Conservation (phyloP, 2,329 filamentous ascomycete species). For the Xylaria polymorpha region DNA sequence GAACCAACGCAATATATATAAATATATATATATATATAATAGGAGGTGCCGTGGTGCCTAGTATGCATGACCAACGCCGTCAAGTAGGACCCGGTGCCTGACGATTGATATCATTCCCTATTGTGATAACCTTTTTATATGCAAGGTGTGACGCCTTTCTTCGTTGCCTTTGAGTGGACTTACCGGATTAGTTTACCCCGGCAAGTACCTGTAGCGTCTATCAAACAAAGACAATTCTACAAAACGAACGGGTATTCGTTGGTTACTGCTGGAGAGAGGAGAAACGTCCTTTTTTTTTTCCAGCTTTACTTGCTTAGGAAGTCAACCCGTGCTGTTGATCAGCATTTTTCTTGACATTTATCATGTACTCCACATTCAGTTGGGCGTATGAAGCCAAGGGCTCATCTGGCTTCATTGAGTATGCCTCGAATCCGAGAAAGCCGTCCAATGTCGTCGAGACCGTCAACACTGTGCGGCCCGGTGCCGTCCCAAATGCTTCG, state of each 20-base stretch:
- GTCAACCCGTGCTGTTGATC: not conserved
- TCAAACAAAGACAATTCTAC: slow-evolving; percentile 16
- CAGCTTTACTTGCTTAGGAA: not conserved
- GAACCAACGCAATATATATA: too few relatives aligned
- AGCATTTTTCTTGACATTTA: not conserved
- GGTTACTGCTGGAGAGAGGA: not conserved
- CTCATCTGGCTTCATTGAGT: slow-evolving; percentile 22
- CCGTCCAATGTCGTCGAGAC: not conserved
- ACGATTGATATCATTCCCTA: not conserved
- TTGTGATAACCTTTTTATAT: slow-evolving; percentile 12
- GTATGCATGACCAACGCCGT: not conserved
- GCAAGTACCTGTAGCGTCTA: not conserved
- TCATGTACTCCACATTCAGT: slow-evolving; percentile 35
- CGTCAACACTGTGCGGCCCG: slow-evolving; percentile 1
- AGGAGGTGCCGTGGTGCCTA: not conserved
- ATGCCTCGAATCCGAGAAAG: slow-evolving; percentile 1
- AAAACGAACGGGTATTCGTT: not conserved
- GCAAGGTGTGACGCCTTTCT: not conserved
- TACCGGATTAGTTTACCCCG: slow-evolving; percentile 15
- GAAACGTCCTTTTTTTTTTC: not conserved
- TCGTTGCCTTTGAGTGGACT: slow-evolving; percentile 4
- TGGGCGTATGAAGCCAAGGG: slow-evolving; percentile 30
- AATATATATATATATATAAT: too few relatives aligned
- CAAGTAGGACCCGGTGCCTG: not conserved
- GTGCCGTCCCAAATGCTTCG: not conserved